Percentiles rank a stretch among this genome's conserved stretches.
phyloP scores from a whole-genome alignment of 306 rosid species.

The Gynostemma pentaphyllum region DNA sequence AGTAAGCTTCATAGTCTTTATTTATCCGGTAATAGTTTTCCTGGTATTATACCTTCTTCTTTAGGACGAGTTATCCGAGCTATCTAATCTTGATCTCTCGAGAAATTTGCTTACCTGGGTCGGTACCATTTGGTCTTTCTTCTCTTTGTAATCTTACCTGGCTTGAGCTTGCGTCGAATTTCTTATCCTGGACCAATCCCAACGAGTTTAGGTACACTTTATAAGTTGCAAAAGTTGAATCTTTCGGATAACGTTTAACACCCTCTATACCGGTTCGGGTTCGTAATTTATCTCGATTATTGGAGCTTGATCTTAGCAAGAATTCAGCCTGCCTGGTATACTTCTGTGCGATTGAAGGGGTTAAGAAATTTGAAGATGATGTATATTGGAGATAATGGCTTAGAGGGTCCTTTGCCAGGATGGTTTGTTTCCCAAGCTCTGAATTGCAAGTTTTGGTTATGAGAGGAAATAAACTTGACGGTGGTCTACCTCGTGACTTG shows the following conservation, averaged over 20 bases:
- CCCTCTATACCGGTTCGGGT: constrained; percentile 37
- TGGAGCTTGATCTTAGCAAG: constrained; percentile 49
- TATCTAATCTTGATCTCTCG: constrained; percentile 61
- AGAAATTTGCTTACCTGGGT: constrained; percentile 53
- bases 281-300: constrained; percentile 39
- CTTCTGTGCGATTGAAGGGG: constrained; percentile 25
- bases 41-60: constrained; percentile 52
- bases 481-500: constrained; percentile 33
- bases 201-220: constrained; percentile 34
- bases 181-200: constrained; percentile 57
- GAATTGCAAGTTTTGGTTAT: constrained; percentile 30
- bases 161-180: constrained; percentile 62
- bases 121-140: constrained; percentile 35
- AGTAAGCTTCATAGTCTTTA: constrained; percentile 23
- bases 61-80: constrained; percentile 33
- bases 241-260: constrained; percentile 51
- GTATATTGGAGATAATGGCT: constrained; percentile 22
- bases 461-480: constrained; percentile 38
- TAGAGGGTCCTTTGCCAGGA: constrained; percentile 32
- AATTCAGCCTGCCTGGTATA: constrained; percentile 52
- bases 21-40: constrained; percentile 50
- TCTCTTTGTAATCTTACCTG: constrained; percentile 41
- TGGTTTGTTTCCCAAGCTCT: constrained; percentile 28
- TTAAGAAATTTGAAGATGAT: constrained; percentile 25
- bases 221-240: constrained; percentile 28